Percentiles rank a stretch among this genome's conserved stretches.
Evolutionary conservation across 1,139 yeast species (phyloP).

Genomic region (Saccharomycopsis phalli): DNA sequence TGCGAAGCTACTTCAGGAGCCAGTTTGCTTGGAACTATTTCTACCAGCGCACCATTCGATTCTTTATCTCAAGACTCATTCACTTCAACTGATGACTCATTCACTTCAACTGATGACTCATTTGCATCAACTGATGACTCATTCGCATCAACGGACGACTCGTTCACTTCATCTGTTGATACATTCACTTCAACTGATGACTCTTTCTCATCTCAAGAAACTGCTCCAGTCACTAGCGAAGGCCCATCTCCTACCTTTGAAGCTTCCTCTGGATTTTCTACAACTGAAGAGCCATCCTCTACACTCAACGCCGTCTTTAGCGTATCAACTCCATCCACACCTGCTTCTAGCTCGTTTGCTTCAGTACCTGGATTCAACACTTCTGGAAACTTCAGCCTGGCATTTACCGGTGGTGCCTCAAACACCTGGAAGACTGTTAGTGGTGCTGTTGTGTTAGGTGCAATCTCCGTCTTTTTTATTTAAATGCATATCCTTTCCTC

Average conservation of each 20-base stretch:
- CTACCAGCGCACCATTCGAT: constrained; percentile 10
- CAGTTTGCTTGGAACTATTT: constrained; percentile 9
- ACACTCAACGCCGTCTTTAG: constrained; percentile 16
- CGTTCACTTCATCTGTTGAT: neutral
- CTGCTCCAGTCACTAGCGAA: constrained; percentile 3
- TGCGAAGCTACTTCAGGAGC: constrained; percentile 1
- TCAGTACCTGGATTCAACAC: neutral
- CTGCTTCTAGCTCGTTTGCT: neutral
- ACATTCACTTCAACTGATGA: neutral
- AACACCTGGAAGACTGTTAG: constrained; percentile 6
- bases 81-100: neutral
- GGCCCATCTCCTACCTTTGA: constrained; percentile 4
- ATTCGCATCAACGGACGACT: neutral
- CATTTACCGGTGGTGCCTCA: constrained; percentile 14
- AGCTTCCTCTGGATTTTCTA: constrained; percentile 7
- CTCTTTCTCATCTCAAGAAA: neutral
- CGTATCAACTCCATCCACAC: constrained; percentile 2
- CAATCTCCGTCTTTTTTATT: constrained; percentile 13
- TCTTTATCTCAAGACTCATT: neutral
- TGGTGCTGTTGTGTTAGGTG: constrained; percentile 17
- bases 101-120: neutral
- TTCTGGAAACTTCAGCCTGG: constrained; percentile 1
- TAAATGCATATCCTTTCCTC: too few relatives aligned
- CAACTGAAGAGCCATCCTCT: constrained; percentile 10
- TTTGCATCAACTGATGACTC: neutral